phyloP scores from a whole-genome alignment of 78 protist species.

The Bodo saltans region DNA sequence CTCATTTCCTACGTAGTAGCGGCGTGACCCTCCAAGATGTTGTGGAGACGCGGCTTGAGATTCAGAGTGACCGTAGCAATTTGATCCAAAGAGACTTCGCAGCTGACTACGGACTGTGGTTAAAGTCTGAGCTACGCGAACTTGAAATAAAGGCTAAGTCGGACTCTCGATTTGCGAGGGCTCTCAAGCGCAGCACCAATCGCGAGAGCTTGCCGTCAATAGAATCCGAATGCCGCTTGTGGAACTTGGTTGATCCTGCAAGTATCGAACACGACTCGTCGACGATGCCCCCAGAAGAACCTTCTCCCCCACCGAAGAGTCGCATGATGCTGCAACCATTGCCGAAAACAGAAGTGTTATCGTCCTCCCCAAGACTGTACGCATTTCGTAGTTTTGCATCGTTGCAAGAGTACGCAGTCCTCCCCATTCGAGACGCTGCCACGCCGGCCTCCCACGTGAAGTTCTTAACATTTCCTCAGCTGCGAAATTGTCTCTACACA shows the following conservation, averaged over 20 bases:
- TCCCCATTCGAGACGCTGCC: no score
- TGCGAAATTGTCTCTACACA: not conserved
- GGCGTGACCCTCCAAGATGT: not conserved
- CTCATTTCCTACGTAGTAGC: not conserved
- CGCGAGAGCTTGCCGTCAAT: not conserved
- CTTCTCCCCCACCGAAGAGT: not conserved
- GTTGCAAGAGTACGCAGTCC: no score
- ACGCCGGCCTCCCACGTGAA: no score
- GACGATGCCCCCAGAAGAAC: not conserved
- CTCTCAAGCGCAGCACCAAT: not conserved
- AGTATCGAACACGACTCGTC: not conserved
- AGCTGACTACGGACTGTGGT: not conserved
- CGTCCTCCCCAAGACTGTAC: no score
- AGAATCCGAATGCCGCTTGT: not conserved
- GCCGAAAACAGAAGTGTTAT: no score
- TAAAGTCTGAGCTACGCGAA: not conserved
- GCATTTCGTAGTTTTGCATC: no score
- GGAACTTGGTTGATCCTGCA: not conserved
- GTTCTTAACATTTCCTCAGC: no score
- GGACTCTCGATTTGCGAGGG: not conserved
- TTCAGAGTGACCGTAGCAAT: not conserved
- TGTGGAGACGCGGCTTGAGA: not conserved
- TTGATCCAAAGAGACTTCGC: not conserved
- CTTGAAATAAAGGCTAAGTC: not conserved
- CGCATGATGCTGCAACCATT: no score